Base-by-base conservation (phyloP, 192 early-diverging fungal genomes). In the Backusella westeae region DNA sequence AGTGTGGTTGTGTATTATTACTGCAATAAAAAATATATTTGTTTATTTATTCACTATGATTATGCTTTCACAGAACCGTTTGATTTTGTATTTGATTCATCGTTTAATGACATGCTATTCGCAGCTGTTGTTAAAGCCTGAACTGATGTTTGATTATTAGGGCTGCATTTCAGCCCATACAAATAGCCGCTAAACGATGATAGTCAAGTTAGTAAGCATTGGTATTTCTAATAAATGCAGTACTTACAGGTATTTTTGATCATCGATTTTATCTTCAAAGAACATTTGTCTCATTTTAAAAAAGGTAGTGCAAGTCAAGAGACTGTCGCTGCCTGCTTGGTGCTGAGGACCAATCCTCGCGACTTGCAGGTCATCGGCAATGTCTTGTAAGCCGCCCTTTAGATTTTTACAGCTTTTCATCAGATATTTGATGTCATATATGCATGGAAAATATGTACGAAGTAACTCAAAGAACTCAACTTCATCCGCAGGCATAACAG, bases 361-460 rank as follows among this genome's bases (percentile, higher is more conserved):
- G 75, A 96, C 96, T 77, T 96, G 93, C 56, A 99, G 75, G 81
- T 98, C 97, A 83, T 99, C 96, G 1, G 98, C 98, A 38, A 99
- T 91, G 73, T 99, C 98, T 80, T 99, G 98, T 77, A 99, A 85
- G 0, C 98, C 98, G 52, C 97, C 96, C 80, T 98, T 98, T 29
- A 98, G 82, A 77, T 92, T 96, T 74, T 98, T 95, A 80, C 95
- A 96, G 80, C 95, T 94, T 78, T 95, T 96, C 95, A 98, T 98
- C 84, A 98, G 82, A 78, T 96, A 98, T 80, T 99, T 99, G 84
- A 99, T 98, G 73, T 99, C 98, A 80, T 97, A 98, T 75, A 99
- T 96, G 80, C 94, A 94, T n/a, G 98, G 98, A 80, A 99, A 99
- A 82, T 95, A 99, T 41, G 91, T 92, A 74, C 90, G 85, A 79